These are phyloP conservation scores for Gynandropsis gynandra DNA, from an alignment of 345 rosid species.

Conservation along the genomic window DNA sequence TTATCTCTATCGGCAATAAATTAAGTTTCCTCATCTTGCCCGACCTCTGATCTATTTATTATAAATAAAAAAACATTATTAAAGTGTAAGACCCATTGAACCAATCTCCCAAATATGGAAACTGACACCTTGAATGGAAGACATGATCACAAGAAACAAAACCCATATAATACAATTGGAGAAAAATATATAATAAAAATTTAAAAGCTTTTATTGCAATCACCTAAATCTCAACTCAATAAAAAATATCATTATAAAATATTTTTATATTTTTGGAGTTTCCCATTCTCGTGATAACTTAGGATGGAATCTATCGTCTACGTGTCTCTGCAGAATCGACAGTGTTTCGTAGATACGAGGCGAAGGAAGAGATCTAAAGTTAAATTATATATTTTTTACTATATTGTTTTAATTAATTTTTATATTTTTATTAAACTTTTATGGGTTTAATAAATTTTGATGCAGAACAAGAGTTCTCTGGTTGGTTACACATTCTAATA, in stretches of 20 bases:
- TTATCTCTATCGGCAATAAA: too few relatives aligned
- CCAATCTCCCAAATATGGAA: constrained; percentile 28
- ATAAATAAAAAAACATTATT: neutral
- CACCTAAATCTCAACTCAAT: constrained; percentile 3
- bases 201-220: neutral
- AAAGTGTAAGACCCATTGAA: constrained; percentile 23
- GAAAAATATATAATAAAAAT: constrained; percentile 2
- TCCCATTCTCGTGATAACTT: constrained; percentile 27
- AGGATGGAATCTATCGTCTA: constrained; percentile 28
- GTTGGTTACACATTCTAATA: too few relatives aligned
- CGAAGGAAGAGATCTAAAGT: too few relatives aligned
- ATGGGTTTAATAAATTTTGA: too few relatives aligned
- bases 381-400: too few relatives aligned
- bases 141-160: constrained; percentile 29
- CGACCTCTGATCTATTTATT: neutral
- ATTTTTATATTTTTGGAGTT: constrained; percentile 16
- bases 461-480: too few relatives aligned
- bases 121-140: constrained; percentile 33
- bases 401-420: too few relatives aligned
- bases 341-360: neutral
- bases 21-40: constrained; percentile 13
- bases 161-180: constrained; percentile 1
- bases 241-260: constrained; percentile 17
- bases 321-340: constrained; percentile 29
- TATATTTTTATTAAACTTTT: too few relatives aligned